These are phyloP conservation scores for Podila horticola DNA, from an alignment of 192 early-diverging fungal genomes.

Conservation along the genomic window DNA sequence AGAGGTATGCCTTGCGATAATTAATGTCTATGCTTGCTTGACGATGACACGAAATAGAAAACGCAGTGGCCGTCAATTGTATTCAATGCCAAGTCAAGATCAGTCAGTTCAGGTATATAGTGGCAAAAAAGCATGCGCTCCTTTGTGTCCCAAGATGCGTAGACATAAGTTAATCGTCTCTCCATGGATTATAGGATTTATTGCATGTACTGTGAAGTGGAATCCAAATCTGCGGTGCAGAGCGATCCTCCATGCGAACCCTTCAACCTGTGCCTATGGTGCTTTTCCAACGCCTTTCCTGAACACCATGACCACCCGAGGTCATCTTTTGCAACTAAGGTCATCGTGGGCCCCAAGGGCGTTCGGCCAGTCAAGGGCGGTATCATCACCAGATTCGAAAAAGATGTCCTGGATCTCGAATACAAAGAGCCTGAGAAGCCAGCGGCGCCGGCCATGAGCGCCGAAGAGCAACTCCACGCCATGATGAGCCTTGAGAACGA, in stretches of 20 bases:
- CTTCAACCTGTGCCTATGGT: slow-evolving; percentile 55
- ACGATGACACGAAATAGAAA: slow-evolving; percentile 8
- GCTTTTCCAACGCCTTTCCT: slow-evolving; percentile 77
- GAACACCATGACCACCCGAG: slow-evolving; percentile 80
- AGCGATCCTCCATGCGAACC: slow-evolving; percentile 11
- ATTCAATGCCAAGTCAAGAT: slow-evolving; percentile 84
- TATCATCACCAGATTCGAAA: slow-evolving; percentile 67
- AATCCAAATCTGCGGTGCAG: slow-evolving; percentile 20
- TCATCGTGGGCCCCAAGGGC: slow-evolving; percentile 71
- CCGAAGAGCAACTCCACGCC: slow-evolving; percentile 29
- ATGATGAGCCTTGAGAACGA: slow-evolving; percentile 54
- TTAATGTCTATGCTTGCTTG: neutral
- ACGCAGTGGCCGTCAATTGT: slow-evolving; percentile 53
- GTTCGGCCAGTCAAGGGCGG: slow-evolving; percentile 66
- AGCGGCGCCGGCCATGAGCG: neutral
- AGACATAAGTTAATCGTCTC: no score
- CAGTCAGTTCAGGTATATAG: slow-evolving; percentile 74
- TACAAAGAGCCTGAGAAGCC: slow-evolving; percentile 32
- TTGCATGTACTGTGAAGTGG: slow-evolving; percentile 83
- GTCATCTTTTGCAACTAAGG: slow-evolving; percentile 80
- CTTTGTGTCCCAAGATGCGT: no score
- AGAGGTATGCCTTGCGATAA: no score
- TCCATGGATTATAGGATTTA: slow-evolving; percentile 55
- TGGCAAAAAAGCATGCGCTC: no score
- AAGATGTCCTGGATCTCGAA: slow-evolving; percentile 61